A percentile compares a stretch with the other conserved stretches of the same genome.
Evolutionary conservation across 2,329 filamentous ascomycete species (phyloP).

Genomic region (Emmonsia crescens): DNA sequence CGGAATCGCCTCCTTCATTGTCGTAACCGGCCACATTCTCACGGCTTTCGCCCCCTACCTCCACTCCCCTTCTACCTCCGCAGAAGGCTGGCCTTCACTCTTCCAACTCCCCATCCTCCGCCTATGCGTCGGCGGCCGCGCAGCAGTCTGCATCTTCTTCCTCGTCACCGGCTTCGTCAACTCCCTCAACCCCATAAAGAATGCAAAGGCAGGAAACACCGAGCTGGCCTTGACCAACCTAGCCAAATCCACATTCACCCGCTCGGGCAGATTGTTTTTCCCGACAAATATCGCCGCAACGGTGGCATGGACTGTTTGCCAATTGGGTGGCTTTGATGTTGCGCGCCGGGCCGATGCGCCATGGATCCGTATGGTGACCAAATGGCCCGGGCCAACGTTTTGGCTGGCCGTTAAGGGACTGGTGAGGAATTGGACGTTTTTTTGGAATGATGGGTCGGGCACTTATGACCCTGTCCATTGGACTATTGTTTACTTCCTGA

Average conservation of each 20-base stretch:
- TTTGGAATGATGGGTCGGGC: conserved; percentile 30
- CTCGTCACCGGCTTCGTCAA: conserved; percentile 22
- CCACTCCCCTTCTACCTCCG: conserved; percentile 23
- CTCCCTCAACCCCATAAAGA: conserved; percentile 17
- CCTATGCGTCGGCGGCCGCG: conserved; percentile 16
- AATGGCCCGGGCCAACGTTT: conserved; percentile 11
- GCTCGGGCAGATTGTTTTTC: conserved; percentile 15
- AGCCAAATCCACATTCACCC: conserved; percentile 13
- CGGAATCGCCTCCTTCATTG: conserved; percentile 32
- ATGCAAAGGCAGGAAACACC: conserved; percentile 13
- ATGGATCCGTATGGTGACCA: conserved; percentile 16
- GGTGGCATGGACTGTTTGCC: conserved; percentile 16
- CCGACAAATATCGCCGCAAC: conserved; percentile 16
- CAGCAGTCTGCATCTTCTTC: conserved; percentile 20
- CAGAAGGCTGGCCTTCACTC: conserved; percentile 11
- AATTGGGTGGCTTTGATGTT: conserved; percentile 16
- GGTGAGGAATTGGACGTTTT: conserved; percentile 13
- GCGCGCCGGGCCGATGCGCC: conserved; percentile 15
- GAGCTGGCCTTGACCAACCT: conserved; percentile 14
- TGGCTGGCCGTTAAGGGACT: conserved; percentile 11
- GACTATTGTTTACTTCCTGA: conserved; percentile 32
- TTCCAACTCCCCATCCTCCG: conserved; percentile 22
- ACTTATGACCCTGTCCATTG: conserved; percentile 35
- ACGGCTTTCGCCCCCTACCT: conserved; percentile 32
- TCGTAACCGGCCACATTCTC: conserved; percentile 32